Evolutionary conservation across 345 rosid species (phyloP).

Genomic region (Hypericum perforatum): DNA sequence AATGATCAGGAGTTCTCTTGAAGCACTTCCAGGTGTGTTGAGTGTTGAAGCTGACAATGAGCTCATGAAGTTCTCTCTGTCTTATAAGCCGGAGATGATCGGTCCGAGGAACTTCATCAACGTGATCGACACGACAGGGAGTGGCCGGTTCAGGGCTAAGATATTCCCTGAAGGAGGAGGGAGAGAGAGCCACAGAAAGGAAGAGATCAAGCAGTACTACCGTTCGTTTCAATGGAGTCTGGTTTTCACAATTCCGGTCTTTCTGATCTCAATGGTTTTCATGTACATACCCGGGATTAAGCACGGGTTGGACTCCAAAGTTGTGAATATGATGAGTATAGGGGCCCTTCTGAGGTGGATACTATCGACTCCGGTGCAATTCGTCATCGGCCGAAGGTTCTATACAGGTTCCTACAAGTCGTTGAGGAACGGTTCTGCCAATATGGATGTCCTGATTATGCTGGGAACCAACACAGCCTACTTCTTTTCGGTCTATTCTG

Average conservation of each 20-base stretch:
- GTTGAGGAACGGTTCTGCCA: slow-evolving; percentile 68
- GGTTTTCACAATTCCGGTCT: slow-evolving; percentile 75
- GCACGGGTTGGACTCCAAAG: slow-evolving; percentile 43
- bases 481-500: slow-evolving; percentile 73
- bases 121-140: slow-evolving; percentile 75
- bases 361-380: slow-evolving; percentile 76
- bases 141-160: slow-evolving; percentile 51
- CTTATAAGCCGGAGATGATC: slow-evolving; percentile 61
- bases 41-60: slow-evolving; percentile 20
- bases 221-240: slow-evolving; percentile 75
- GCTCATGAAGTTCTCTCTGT: slow-evolving; percentile 37
- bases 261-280: slow-evolving; percentile 71
- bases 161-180: slow-evolving; percentile 63
- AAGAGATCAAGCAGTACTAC: slow-evolving; percentile 55
- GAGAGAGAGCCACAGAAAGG: slow-evolving; percentile 43
- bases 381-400: slow-evolving; percentile 73
- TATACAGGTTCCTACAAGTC: slow-evolving; percentile 74
- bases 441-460: slow-evolving; percentile 92
- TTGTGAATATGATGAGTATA: slow-evolving; percentile 62
- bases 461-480: slow-evolving; percentile 91
- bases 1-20: slow-evolving; percentile 51
- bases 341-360: slow-evolving; percentile 69
- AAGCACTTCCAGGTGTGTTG: slow-evolving; percentile 81
- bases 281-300: slow-evolving; percentile 68
- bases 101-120: slow-evolving; percentile 70